Evolutionary conservation across 179 eudicot species (phyloP).

Genomic region (Spinacia oleracea): DNA sequence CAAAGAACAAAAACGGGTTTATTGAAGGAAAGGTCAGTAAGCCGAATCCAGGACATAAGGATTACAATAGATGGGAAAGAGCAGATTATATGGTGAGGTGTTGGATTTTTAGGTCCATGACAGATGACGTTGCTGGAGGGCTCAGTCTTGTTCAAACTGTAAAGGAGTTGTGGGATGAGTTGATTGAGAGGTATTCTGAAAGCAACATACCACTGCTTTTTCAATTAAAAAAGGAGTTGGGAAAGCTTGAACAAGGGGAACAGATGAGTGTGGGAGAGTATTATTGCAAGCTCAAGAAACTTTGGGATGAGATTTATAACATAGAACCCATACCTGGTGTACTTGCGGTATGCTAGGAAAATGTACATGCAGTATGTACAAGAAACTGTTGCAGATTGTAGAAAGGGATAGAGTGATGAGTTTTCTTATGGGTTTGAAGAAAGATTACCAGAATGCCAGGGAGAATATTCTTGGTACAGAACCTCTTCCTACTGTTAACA

Average conservation of each 20-base stretch:
- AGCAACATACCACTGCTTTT: not conserved
- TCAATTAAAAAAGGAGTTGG: not conserved
- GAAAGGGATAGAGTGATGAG: not conserved
- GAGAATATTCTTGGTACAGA: not conserved
- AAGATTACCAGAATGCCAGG: not conserved
- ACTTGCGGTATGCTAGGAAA: not conserved
- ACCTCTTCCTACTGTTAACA: not conserved
- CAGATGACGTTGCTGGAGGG: too few species aligned
- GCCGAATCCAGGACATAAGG: not conserved
- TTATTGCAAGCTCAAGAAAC: not conserved
- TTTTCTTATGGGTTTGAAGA: not conserved
- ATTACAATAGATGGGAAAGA: not conserved
- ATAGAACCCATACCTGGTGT: not conserved
- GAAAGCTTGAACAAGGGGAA: not conserved
- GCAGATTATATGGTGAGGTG: not conserved
- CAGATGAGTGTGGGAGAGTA: not conserved
- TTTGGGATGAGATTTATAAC: not conserved
- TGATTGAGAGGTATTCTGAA: not conserved
- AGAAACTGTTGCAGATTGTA: not conserved
- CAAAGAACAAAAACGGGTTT: not conserved
- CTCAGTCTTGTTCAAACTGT: not conserved
- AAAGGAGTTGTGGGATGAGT: not conserved
- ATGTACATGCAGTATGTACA: not conserved
- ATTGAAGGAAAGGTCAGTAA: not conserved
- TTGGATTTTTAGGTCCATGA: not conserved